Conservation (phyloP, 495 filamentous ascomycete genomes). For the Hypoxylon intermedium region DNA sequence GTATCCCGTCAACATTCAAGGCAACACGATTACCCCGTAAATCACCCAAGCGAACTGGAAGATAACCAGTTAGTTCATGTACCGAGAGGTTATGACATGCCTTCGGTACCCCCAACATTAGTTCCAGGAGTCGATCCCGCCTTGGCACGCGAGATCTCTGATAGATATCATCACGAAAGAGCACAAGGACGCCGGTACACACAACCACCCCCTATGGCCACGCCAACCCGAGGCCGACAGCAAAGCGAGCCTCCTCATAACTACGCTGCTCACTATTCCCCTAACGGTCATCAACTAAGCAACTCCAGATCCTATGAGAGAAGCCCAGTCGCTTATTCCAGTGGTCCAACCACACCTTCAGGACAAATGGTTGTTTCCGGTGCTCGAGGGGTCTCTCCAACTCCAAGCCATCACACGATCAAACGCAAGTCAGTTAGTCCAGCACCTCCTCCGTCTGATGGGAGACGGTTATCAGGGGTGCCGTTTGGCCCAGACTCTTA, state of each 20-base stretch:
- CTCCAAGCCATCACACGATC: conserved; percentile 61
- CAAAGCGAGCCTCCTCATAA: conserved; percentile 47
- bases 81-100: conserved; percentile 46
- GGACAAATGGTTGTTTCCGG: conserved; percentile 43
- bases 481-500: conserved; percentile 94
- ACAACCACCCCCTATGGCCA: conserved; percentile 44
- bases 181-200: conserved; percentile 52
- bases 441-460: conserved; percentile 63
- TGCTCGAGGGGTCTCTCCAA: conserved; percentile 65
- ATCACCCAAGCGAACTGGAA: conserved; percentile 45
- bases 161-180: conserved; percentile 58
- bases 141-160: conserved; percentile 63
- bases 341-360: conserved; percentile 48
- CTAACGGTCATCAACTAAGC: conserved; percentile 43
- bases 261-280: conserved; percentile 48
- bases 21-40: conserved; percentile 31
- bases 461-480: conserved; percentile 64
- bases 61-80: conserved; percentile 36
- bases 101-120: conserved; percentile 68
- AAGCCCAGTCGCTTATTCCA: conserved; percentile 48
- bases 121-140: conserved; percentile 72
- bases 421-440: conserved; percentile 81
- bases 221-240: conserved; percentile 49
- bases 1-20: conserved; percentile 30
- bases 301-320: conserved; percentile 46